phyloP scores from a whole-genome alignment of 2,329 filamentous ascomycete species.

The Paecilomyces sp. region DNA sequence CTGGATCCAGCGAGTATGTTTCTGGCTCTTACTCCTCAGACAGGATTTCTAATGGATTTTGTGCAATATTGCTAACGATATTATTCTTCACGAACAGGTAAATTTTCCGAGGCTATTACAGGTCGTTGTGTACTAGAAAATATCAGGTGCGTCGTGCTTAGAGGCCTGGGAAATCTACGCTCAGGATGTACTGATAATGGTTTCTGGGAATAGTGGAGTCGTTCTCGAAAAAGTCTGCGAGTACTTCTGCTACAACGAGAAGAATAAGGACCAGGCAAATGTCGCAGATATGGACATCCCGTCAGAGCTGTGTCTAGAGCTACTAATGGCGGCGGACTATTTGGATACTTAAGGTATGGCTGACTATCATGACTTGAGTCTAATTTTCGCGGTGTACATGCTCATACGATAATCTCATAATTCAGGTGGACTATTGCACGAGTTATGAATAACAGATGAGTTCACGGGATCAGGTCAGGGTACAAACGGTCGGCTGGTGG shows the following conservation, averaged over 20 bases:
- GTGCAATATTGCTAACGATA: constrained; percentile 1
- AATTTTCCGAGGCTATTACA: constrained; percentile 53
- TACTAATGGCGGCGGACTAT: constrained; percentile 63
- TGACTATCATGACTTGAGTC: constrained; percentile 11
- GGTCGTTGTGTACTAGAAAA: constrained; percentile 54
- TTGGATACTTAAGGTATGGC: constrained; percentile 35
- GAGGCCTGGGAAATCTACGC: not conserved
- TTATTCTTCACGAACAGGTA: constrained; percentile 34
- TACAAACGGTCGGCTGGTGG: not conserved
- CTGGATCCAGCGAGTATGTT: constrained; percentile 54
- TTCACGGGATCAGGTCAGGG: not conserved
- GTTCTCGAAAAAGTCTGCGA: constrained; percentile 64
- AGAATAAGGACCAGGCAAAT: constrained; percentile 52
- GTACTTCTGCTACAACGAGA: constrained; percentile 63
- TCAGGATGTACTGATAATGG: not conserved
- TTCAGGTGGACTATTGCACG: not conserved
- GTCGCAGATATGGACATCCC: constrained; percentile 62
- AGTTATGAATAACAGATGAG: not conserved
- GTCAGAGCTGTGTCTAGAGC: constrained; percentile 56
- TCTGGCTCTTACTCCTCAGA: not conserved
- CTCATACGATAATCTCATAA: not conserved
- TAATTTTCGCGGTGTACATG: not conserved
- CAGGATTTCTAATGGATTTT: constrained; percentile 1
- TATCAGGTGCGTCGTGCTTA: constrained; percentile 43
- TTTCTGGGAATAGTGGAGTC: constrained; percentile 41